Evolutionary conservation across 176 grass and related monocot genomes (phyloP).

Genomic region (Musa beccarii): DNA sequence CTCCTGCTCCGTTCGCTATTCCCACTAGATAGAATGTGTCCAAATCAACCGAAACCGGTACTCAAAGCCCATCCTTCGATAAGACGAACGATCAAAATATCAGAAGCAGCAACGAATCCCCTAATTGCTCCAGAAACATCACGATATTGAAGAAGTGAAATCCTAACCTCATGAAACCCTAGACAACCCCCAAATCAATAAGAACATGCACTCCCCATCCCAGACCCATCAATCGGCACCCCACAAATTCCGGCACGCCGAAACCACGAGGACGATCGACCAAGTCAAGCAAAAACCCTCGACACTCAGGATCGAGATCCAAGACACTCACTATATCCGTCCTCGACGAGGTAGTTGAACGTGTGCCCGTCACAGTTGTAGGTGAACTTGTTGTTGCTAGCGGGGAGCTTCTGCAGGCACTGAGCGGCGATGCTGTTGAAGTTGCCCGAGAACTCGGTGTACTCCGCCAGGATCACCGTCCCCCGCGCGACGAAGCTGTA

Average conservation of each 20-base stretch:
- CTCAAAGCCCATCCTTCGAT: neutral
- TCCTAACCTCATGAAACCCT: neutral
- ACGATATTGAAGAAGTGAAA: neutral
- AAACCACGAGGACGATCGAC: neutral
- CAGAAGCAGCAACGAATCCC: neutral
- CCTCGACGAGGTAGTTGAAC: conserved; percentile 80
- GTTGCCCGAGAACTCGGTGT: conserved; percentile 78
- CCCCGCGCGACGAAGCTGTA: conserved; percentile 82
- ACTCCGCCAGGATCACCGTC: conserved; percentile 61
- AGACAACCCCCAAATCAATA: neutral
- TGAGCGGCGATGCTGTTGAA: conserved; percentile 65
- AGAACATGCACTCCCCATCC: neutral
- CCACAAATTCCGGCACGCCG: neutral
- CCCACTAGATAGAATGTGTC: neutral
- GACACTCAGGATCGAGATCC: neutral
- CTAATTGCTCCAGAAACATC: neutral
- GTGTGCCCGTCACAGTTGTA: conserved; percentile 74
- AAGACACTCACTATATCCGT: conserved; percentile 48
- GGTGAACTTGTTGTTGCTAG: conserved; percentile 72
- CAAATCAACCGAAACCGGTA: too few relatives aligned
- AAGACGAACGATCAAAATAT: neutral
- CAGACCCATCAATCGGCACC: neutral
- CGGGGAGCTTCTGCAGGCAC: conserved; percentile 69
- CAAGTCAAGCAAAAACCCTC: neutral
- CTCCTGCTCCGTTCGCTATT: neutral